Conservation (phyloP, 1,284 basidiomycete species). For the Afroboletus lepidellus region DNA sequence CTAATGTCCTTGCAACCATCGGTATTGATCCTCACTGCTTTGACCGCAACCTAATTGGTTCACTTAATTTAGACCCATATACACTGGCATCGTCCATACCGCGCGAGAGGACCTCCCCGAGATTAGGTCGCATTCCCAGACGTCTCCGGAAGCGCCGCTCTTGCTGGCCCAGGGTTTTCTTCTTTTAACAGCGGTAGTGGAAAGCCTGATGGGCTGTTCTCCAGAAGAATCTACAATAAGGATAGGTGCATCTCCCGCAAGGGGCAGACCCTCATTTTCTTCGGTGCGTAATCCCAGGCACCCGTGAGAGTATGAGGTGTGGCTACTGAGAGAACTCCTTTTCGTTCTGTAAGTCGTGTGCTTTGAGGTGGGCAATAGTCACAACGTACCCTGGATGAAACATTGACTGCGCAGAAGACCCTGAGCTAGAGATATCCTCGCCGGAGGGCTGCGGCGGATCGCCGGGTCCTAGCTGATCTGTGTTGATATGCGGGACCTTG, state of each 20-base stretch:
- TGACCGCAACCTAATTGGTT: conserved; percentile 24
- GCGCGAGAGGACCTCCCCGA: not conserved
- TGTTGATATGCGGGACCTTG: not conserved
- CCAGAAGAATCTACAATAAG: conserved; percentile 9
- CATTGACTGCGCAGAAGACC: conserved; percentile 12
- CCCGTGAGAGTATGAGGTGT: conserved; percentile 16
- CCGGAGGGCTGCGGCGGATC: conserved; percentile 1
- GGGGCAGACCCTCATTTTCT: conserved; percentile 15
- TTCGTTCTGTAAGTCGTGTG: conserved; percentile 2
- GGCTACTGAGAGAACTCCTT: conserved; percentile 18
- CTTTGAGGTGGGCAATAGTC: not conserved
- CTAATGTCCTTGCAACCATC: not conserved
- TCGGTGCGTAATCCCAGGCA: conserved; percentile 4
- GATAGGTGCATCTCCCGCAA: not conserved
- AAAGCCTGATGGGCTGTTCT: conserved; percentile 13
- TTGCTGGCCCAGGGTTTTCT: conserved; percentile 10
- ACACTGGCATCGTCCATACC: conserved; percentile 4
- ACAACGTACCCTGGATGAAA: conserved; percentile 14
- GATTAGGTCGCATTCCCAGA: conserved; percentile 29
- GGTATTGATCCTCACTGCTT: conserved; percentile 13
- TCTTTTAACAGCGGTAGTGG: conserved; percentile 10
- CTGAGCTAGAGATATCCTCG: conserved; percentile 13
- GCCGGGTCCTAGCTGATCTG: not conserved
- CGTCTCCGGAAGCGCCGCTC: conserved; percentile 22
- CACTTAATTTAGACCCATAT: not conserved